phyloP scores from a whole-genome alignment of 2,329 filamentous ascomycete species.

The Aaosphaeria pasadenensis region DNA sequence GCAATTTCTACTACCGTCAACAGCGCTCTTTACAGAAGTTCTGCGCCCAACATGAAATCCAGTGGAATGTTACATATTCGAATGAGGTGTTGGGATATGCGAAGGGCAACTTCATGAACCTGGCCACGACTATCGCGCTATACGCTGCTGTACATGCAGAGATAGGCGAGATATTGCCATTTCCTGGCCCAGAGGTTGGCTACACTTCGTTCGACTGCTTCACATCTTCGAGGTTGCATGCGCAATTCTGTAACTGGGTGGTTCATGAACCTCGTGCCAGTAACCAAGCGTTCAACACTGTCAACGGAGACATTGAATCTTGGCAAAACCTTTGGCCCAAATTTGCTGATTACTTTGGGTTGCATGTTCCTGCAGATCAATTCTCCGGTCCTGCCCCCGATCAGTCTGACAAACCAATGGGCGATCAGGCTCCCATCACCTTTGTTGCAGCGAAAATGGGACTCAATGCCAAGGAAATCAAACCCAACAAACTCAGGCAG shows the following conservation, averaged over 20 bases:
- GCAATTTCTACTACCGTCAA: slow-evolving; percentile 54
- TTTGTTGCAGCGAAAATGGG: slow-evolving; percentile 10
- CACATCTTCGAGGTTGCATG: slow-evolving; percentile 22
- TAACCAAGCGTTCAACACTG: slow-evolving; percentile 44
- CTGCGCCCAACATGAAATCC: slow-evolving; percentile 27
- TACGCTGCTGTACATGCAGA: slow-evolving; percentile 28
- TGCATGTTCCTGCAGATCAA: slow-evolving; percentile 28
- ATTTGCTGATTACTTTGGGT: slow-evolving; percentile 35
- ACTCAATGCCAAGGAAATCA: slow-evolving; percentile 5
- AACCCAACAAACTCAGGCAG: slow-evolving; percentile 32
- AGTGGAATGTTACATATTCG: slow-evolving; percentile 45
- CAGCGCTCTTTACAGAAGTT: slow-evolving; percentile 43
- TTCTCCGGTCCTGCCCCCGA: slow-evolving; percentile 5
- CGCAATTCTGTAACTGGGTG: slow-evolving; percentile 30
- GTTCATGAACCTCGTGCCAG: slow-evolving; percentile 29
- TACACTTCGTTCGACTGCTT: slow-evolving; percentile 30
- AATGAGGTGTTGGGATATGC: slow-evolving; percentile 47
- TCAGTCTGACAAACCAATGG: background rate
- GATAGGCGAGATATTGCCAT: slow-evolving; percentile 19
- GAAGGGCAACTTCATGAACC: slow-evolving; percentile 37
- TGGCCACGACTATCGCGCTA: slow-evolving; percentile 24
- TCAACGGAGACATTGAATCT: slow-evolving; percentile 42
- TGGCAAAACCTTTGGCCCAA: slow-evolving; percentile 46
- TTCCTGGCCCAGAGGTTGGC: slow-evolving; percentile 25
- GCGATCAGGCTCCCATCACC: slow-evolving; percentile 21